These are phyloP conservation scores for Paecilomyces formosus DNA, from an alignment of 2,329 filamentous ascomycete genomes.

Conservation along the genomic window DNA sequence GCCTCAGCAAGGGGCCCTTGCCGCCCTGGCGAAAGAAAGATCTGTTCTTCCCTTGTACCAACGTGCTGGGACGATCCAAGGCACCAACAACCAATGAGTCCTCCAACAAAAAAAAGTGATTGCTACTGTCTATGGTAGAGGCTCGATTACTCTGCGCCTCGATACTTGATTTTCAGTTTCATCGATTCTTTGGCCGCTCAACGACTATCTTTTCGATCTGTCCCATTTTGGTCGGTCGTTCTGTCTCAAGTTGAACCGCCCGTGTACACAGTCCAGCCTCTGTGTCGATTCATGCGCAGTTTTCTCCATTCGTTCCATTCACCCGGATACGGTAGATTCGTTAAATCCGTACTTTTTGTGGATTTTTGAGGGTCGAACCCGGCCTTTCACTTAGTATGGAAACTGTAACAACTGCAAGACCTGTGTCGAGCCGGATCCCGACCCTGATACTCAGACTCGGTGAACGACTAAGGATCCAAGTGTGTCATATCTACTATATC, in stretches of 20 bases:
- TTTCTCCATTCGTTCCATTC: background rate
- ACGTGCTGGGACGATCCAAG: background rate
- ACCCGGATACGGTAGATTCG: background rate
- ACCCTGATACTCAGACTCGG: background rate
- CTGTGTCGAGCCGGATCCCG: background rate
- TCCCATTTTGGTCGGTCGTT: background rate
- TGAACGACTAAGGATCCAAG: background rate
- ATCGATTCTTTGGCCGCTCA: background rate
- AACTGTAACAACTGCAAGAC: background rate
- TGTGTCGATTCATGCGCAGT: background rate
- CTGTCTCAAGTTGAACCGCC: background rate
- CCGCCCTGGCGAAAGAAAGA: background rate
- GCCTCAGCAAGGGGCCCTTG: background rate
- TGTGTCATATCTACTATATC: background rate
- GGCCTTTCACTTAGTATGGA: background rate
- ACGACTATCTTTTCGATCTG: background rate
- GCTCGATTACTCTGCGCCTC: background rate
- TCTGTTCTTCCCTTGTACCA: background rate
- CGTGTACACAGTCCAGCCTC: background rate
- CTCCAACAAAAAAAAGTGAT: background rate
- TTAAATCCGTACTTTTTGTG: background rate
- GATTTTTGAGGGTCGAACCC: background rate
- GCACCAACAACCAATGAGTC: background rate
- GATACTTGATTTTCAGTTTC: background rate
- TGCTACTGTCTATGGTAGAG: background rate